Evolutionary conservation across 352 stramenopile genomes (phyloP), one percentile per base, ranked within the genome.

Genomic region (Pythium utonaiense): DNA sequence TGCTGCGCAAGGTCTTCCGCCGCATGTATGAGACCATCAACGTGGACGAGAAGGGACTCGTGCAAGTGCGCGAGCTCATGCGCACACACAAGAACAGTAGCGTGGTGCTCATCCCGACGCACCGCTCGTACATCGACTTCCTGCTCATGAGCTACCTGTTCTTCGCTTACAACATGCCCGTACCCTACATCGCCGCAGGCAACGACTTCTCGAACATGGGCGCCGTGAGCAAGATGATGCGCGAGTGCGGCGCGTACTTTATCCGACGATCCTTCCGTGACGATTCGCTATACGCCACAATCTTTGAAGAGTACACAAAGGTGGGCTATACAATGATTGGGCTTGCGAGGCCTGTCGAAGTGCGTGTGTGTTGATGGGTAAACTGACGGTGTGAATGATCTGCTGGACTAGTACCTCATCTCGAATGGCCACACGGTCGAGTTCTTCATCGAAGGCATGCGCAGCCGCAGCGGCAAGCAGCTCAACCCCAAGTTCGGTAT

Each of bases 81-180:
- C 71, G 87, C 42, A 67, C 59, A 0, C 65, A 73, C 10, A 56
- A 52, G 3, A 70, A 89, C 44, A 73, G 89, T 6, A 88, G 80
- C 47, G 74, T 96, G 40, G 80, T 94, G 42, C 91, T 94, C 63
- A 77, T 87, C 10, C 89, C 89, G 16, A 96, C 89, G 24, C 89
- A 97, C 70, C 90, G 95, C 69, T 91, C 73, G 33, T 88, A 97
- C 54, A 62, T 97, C 55, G 89, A 97, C 67, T 97, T 96, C 62
- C 66, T 97, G 27, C 88, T 97, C 57, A 85, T 97, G 62, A 95
- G 84, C 57, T 97, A 96, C 64, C 56, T 96, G 50, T 94, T 81
- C 69, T 95, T 95, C 53, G 81, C 80, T 6, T 96, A 96, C 60
- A 83, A 89, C 53, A 80, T 97, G 45, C 84, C 87, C 13, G 53